These are phyloP conservation scores for Acmispon strigosus DNA, from an alignment of 306 rosid species.

Conservation along the genomic window DNA sequence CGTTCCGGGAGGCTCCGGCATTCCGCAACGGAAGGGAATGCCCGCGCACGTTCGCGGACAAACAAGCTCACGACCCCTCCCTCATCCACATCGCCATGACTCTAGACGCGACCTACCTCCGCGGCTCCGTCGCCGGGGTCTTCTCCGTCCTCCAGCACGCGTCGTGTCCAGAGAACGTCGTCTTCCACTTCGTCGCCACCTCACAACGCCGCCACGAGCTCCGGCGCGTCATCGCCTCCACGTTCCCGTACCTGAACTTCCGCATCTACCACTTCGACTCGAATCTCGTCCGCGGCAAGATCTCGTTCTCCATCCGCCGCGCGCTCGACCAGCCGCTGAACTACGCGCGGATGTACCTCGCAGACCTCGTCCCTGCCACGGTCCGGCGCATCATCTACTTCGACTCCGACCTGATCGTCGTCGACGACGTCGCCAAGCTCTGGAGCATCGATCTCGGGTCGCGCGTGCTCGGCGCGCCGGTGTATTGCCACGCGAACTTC, in stretches of 20 bases:
- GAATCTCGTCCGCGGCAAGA: constrained; percentile 66
- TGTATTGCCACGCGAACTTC: constrained; percentile 87
- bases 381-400: constrained; percentile 75
- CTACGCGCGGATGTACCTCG: constrained; percentile 85
- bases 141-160: constrained; percentile 88
- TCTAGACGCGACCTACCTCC: constrained; percentile 73
- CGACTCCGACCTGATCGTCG: constrained; percentile 81
- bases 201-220: constrained; percentile 45
- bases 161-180: constrained; percentile 74
- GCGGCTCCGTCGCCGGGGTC: constrained; percentile 82
- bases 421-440: constrained; percentile 84
- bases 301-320: constrained; percentile 72
- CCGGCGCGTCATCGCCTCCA: constrained; percentile 52
- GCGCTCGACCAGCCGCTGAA: constrained; percentile 90
- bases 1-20: constrained; percentile 80
- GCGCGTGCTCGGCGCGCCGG: constrained; percentile 82
- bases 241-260: constrained; percentile 71
- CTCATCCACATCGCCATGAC: constrained; percentile 89
- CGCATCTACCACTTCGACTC: constrained; percentile 70
- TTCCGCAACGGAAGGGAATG: constrained; percentile 77
- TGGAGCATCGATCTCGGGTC: constrained; percentile 57
- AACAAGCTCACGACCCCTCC: constrained; percentile 30
- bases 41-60: constrained; percentile 24
- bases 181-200: constrained; percentile 75
- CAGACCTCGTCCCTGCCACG: constrained; percentile 52